Evolutionary conservation across 2,329 filamentous ascomycete species (phyloP).

Genomic region (Apiospora marii): DNA sequence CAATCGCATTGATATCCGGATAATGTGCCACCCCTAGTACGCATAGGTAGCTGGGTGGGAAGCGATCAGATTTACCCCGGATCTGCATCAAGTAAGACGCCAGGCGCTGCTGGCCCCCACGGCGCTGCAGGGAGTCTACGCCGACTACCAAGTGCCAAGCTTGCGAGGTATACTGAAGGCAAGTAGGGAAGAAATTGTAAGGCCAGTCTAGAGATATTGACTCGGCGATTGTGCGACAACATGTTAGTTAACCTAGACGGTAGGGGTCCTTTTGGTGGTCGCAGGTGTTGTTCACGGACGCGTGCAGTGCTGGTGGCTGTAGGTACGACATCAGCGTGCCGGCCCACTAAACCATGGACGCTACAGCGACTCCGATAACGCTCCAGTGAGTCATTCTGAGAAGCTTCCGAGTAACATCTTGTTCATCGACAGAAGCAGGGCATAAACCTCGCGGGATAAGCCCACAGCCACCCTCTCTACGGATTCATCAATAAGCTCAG

Average conservation of each 20-base stretch:
- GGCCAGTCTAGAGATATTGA: background rate
- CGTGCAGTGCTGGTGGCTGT: background rate
- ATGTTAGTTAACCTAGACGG: background rate
- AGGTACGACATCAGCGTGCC: background rate
- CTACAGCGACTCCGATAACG: background rate
- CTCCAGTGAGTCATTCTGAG: constrained; percentile 1
- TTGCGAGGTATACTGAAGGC: background rate
- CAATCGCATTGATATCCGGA: background rate
- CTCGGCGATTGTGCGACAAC: background rate
- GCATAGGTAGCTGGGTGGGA: background rate
- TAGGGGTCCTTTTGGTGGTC: background rate
- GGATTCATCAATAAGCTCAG: background rate
- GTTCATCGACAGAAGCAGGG: background rate
- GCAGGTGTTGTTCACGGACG: background rate
- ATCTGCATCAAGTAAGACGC: background rate
- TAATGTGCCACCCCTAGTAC: background rate
- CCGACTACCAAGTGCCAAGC: background rate
- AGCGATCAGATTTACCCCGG: background rate
- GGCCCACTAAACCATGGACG: background rate
- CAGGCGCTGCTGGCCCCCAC: background rate
- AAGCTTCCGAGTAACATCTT: background rate
- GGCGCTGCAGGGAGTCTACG: background rate
- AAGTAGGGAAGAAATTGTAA: background rate
- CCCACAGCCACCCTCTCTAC: background rate
- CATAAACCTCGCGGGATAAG: background rate